Base-by-base conservation (phyloP, 805 yeast genomes). In the Vanderwaltozyma polyspora region DNA sequence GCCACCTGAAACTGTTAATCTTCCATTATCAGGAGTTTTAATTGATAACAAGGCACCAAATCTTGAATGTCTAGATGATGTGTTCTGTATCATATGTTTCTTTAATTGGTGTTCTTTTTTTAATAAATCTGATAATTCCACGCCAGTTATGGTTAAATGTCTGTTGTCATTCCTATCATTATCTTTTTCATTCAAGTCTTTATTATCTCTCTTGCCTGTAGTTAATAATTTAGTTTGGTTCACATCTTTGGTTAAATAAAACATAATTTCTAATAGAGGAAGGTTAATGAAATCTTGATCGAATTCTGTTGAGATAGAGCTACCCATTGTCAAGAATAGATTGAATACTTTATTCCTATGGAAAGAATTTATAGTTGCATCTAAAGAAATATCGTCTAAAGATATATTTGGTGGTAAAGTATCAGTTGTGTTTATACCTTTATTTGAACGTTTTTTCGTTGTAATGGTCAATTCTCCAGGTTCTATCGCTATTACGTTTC, bases 21-120 rank as follows among this genome's bases (percentile, higher is more conserved):
- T 63, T 3, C 62, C 66, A 19, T 74, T 64, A 34, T 76, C 76
- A 17, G 69, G 67, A 14, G 79, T 72, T 39, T 78, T 75, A 21
- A 89, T 65, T 2, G 94, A 77, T 9, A 86, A 57, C 41, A 87
- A 62, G 0, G 96, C 77, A 1, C 98, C 98, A 62, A 89, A 89
- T 34, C 94, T 68, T 3, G 91, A 87, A 52, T 89, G 98, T 31
- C 98, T 68, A 1, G 84, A 67, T 1, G 82, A 70, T 1, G 76
- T 63, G 34, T 65, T 59, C 53, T 68, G 70, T 19, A 64, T 62
- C 32, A 74, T 66, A 23, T 55, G 50, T 27, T 60, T 63, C 38
- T 71, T 73, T 39, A 78, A 52, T 22, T 66, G 65, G 15, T 68
- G 64, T 49, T 89, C 96, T 35, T 68, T 68, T 2, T 63, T 60